Evolutionary conservation across 768 basidiomycete genomes (phyloP).

Genomic region (Lactifluus subvellereus): DNA sequence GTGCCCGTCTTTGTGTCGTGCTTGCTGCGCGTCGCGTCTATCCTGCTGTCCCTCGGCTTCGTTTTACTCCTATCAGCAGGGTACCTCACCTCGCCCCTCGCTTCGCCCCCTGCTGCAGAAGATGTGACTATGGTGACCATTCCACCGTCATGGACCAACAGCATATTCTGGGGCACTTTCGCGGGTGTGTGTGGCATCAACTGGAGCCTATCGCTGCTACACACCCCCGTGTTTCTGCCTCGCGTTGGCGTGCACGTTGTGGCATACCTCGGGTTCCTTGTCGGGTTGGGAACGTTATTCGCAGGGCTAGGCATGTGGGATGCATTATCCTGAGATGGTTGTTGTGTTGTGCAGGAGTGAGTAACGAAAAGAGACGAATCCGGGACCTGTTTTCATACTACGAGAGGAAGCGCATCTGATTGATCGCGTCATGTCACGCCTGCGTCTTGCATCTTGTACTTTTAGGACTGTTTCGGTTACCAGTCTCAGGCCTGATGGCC

Average conservation of each 20-base stretch:
- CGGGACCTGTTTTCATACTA: neutral
- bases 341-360: neutral
- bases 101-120: neutral
- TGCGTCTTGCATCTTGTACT: neutral
- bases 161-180: slow-evolving; percentile 30
- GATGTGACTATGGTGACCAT: slow-evolving; percentile 4
- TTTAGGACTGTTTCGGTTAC: neutral
- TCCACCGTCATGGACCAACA: slow-evolving; percentile 25
- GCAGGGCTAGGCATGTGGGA: slow-evolving; percentile 70
- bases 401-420: neutral
- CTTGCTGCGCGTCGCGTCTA: slow-evolving; percentile 68
- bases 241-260: slow-evolving; percentile 70
- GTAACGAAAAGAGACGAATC: neutral
- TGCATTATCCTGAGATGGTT: slow-evolving; percentile 42
- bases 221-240: slow-evolving; percentile 62
- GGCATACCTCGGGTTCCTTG: slow-evolving; percentile 62
- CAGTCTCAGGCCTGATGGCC: too few species aligned
- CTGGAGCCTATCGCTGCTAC: slow-evolving; percentile 51
- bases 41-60: slow-evolving; percentile 64
- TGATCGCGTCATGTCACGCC: neutral
- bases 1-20: slow-evolving; percentile 77
- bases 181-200: slow-evolving; percentile 35
- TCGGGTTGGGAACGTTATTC: slow-evolving; percentile 66
- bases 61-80: slow-evolving; percentile 55
- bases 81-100: slow-evolving; percentile 51